Evolutionary conservation across 1,284 basidiomycete genomes (phyloP).

Genomic region (Sutorius eximius): DNA sequence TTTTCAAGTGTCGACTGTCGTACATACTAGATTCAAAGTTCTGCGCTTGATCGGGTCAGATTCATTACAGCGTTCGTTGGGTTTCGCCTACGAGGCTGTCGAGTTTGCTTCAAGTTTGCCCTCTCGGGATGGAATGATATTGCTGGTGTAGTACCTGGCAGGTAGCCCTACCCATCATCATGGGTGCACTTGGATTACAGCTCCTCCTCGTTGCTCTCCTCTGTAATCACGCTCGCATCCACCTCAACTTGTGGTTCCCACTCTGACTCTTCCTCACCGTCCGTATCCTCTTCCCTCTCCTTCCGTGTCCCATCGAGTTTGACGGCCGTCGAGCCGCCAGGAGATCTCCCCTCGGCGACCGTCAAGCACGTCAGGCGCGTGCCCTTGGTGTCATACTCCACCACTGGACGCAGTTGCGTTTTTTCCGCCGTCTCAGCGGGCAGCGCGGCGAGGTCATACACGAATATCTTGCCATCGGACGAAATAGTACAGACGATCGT

Average conservation of each 20-base stretch:
- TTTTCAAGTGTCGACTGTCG: background rate
- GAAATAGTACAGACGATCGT: conserved; percentile 74
- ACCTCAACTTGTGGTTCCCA: conserved; percentile 27
- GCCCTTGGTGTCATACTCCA: conserved; percentile 80
- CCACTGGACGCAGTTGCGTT: conserved; percentile 53
- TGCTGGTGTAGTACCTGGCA: too few relatives aligned
- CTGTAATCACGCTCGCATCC: conserved; percentile 23
- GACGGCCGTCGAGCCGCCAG: conserved; percentile 15
- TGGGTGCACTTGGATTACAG: conserved; percentile 13
- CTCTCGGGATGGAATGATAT: too few relatives aligned
- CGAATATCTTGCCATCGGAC: conserved; percentile 80
- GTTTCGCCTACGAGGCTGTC: too few relatives aligned
- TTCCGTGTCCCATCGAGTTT: conserved; percentile 40
- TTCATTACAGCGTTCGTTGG: too few relatives aligned
- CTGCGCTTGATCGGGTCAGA: background rate
- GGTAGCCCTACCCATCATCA: conserved; percentile 22
- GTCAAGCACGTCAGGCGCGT: conserved; percentile 80
- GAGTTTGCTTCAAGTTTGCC: too few relatives aligned
- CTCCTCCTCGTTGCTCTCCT: background rate
- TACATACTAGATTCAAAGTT: background rate
- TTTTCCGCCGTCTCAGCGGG: conserved; percentile 33
- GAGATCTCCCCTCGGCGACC: conserved; percentile 50
- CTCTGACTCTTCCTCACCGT: conserved; percentile 32
- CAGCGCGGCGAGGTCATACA: conserved; percentile 70
- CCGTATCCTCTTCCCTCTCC: conserved; percentile 32